Base-by-base conservation (phyloP, 805 yeast species). In the Torulaspora quercuum region DNA sequence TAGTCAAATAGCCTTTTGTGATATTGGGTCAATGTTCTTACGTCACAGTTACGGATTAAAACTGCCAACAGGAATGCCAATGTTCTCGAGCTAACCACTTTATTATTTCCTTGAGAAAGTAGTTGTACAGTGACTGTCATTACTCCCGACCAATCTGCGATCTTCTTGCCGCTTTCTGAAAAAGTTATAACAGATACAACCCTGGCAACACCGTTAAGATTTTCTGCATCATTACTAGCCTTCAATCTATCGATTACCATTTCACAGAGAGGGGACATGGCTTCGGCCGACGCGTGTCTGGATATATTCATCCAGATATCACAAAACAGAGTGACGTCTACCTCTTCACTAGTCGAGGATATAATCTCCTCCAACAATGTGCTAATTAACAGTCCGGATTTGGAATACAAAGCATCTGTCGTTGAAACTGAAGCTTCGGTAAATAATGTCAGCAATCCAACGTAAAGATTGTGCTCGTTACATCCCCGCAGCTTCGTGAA, bases 381-480 rank as follows among this genome's bases (percentile, higher is more conserved):
- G 2, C 67, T 60, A 27, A 84, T 53, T 5, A 86, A 75, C 0
- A 61, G 36, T 1, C 67, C 55, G 0, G 88, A 67, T 53, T 78
- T 85, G 1, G 95, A 82, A 57, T 90, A 95, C 42, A 89, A 67
- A 0, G 82, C 70, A 4, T 76, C 82, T 9, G 73, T 73, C 0
- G 95, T 78, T 29, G 86, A 78, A 45, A 75, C 80, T 57, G 89
- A 67, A 0, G 96, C 67, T 53, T 86, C 95, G 3, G 87, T 68
- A 53, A 78, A 78, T 26, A 89, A 68, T 5, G 70, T 68, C 2
- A 75, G 68, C 27, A 85, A 56, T 0, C 95, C 76, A 39, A 72
- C 70, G 52, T 78, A 84, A 7, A 73, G 67, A 7, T 59, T 61
- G 29, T 69, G 67, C 1, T 65, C 64, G 3, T 64, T 35, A 55